A percentile compares a stretch with the other conserved stretches of the same genome.
These are phyloP conservation scores for Candida dendrica DNA, from an alignment of 805 yeast genomes.

Conservation along the genomic window DNA sequence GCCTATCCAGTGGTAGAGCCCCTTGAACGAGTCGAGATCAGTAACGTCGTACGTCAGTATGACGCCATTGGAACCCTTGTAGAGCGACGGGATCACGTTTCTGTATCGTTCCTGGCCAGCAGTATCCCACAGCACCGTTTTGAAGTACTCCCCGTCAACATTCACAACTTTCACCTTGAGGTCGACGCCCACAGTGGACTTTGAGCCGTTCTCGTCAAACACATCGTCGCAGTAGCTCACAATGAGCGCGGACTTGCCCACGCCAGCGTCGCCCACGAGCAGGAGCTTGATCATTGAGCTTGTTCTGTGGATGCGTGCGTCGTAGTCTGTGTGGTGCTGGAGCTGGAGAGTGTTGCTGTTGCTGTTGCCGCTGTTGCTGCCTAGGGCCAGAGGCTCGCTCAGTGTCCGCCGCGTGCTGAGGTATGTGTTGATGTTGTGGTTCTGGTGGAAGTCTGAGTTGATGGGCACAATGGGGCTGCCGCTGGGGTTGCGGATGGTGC, in stretches of 20 bases:
- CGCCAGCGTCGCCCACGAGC: conserved; percentile 39
- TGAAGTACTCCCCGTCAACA: conserved; percentile 35
- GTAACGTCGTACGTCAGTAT: conserved; percentile 37
- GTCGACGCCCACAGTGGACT: conserved; percentile 41
- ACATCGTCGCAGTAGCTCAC: conserved; percentile 33
- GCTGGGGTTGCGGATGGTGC: conserved; percentile 12
- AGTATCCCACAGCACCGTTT: conserved; percentile 42
- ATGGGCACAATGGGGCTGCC: conserved; percentile 23
- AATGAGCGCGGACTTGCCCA: conserved; percentile 41
- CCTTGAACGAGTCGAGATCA: conserved; percentile 28
- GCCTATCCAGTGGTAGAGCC: conserved; percentile 33
- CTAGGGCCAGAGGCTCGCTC: conserved; percentile 5
- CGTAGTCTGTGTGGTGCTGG: neutral
- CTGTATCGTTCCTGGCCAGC: conserved; percentile 45
- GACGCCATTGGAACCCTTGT: conserved; percentile 40
- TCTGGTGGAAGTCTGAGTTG: conserved; percentile 15
- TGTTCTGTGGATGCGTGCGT: conserved; percentile 5
- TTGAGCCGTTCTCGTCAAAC: conserved; percentile 25
- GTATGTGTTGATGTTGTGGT: conserved; percentile 16
- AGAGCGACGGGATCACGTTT: conserved; percentile 37
- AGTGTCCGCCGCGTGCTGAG: conserved; percentile 9
- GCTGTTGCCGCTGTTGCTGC: too few species aligned
- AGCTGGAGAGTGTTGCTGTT: too few species aligned
- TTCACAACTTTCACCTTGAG: conserved; percentile 35
- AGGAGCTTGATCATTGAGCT: conserved; percentile 27